These are phyloP conservation scores for Peniophora sp. DNA, from an alignment of 1,284 basidiomycete species.

Conservation along the genomic window DNA sequence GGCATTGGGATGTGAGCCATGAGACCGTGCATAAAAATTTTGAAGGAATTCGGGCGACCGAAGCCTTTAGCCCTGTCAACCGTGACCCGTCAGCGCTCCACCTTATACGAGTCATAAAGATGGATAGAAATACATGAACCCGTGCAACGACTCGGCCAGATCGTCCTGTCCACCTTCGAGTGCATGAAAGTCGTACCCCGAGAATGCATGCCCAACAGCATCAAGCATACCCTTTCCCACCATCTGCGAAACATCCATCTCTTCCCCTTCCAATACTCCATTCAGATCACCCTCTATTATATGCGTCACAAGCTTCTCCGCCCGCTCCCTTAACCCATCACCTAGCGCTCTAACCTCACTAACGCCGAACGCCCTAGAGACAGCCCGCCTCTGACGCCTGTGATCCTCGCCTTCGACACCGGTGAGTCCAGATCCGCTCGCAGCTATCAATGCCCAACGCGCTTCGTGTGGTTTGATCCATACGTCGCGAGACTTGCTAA, in stretches of 20 bases:
- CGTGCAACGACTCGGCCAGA: slow-evolving; percentile 20
- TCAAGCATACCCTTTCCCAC: slow-evolving; percentile 23
- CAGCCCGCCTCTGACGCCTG: slow-evolving; percentile 32
- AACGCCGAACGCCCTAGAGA: slow-evolving; percentile 35
- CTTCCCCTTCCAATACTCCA: slow-evolving; percentile 2
- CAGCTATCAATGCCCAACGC: slow-evolving; percentile 6
- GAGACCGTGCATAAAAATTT: slow-evolving; percentile 21
- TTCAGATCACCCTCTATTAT: too few species aligned
- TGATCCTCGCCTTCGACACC: slow-evolving; percentile 34
- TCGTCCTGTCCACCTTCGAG: slow-evolving; percentile 19
- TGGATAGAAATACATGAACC: slow-evolving; percentile 20
- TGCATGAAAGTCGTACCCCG: slow-evolving; percentile 18
- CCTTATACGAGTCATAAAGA: neutral
- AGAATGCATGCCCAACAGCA: slow-evolving; percentile 19
- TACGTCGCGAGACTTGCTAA: slow-evolving; percentile 28
- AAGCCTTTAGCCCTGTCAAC: slow-evolving; percentile 11
- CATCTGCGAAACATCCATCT: slow-evolving; percentile 30
- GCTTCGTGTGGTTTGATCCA: slow-evolving; percentile 26
- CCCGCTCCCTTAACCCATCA: slow-evolving; percentile 39
- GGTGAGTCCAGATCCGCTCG: slow-evolving; percentile 6
- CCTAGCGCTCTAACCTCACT: slow-evolving; percentile 41
- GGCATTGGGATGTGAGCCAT: slow-evolving; percentile 2
- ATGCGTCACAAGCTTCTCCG: slow-evolving; percentile 4
- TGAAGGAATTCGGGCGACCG: slow-evolving; percentile 9
- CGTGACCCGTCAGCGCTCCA: neutral